Evolutionary conservation across 306 rosid genomes (phyloP).

Genomic region (Quercus gilva): DNA sequence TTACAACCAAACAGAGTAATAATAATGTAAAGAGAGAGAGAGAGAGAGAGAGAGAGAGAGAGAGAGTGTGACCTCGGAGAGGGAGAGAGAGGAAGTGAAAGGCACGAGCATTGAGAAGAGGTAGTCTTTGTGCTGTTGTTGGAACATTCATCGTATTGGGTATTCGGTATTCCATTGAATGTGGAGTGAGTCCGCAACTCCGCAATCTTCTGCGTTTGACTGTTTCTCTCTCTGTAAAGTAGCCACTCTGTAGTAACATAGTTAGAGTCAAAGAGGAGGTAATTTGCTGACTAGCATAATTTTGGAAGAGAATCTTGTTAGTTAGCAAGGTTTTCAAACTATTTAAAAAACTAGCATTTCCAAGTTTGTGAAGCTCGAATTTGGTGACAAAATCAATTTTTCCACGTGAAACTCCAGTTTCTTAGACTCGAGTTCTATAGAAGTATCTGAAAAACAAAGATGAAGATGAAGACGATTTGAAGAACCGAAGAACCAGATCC

Average conservation of each 20-base stretch:
- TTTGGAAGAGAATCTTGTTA: too few relatives aligned
- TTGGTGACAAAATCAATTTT: too few relatives aligned
- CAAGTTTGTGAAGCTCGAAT: rapidly evolving
- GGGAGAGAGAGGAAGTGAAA: conserved; percentile 20
- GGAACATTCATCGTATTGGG: conserved; percentile 18
- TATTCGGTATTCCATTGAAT: neutral
- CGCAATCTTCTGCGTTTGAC: neutral
- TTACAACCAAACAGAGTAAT: neutral
- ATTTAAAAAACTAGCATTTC: rapidly evolving
- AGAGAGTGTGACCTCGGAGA: conserved; percentile 1
- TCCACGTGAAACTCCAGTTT: too few relatives aligned
- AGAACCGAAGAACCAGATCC: too few relatives aligned
- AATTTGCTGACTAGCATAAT: too few relatives aligned
- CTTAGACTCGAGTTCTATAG: too few relatives aligned
- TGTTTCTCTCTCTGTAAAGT: neutral
- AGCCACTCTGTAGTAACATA: too few relatives aligned
- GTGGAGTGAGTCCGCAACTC: neutral
- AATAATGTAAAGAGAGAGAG: neutral
- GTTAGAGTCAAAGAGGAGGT: too few relatives aligned
- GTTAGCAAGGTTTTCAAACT: too few relatives aligned
- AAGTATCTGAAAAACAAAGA: too few relatives aligned
- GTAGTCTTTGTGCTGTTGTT: conserved; percentile 25
- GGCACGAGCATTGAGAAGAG: conserved; percentile 30
- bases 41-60: neutral
- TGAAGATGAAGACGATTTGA: too few relatives aligned